phyloP scores from a whole-genome alignment of 1,284 basidiomycete species.

The Cutaneotrichosporon sp. region DNA sequence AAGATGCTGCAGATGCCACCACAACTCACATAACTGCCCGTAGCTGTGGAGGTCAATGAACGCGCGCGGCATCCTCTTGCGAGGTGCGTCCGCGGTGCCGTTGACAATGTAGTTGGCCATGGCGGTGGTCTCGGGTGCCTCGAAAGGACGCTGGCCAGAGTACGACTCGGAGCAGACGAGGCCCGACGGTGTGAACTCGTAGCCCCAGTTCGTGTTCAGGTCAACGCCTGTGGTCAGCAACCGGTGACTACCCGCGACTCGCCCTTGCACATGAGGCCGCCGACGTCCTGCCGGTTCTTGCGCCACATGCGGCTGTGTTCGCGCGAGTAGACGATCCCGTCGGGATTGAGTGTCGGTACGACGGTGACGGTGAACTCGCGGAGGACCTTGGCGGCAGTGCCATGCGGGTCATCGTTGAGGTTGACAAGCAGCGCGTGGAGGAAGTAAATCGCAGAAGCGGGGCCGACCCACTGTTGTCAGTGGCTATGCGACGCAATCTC shows the following conservation, averaged over 20 bases:
- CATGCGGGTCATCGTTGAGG: conserved; percentile 49
- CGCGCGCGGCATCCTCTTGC: conserved; percentile 47
- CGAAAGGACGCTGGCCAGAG: conserved; percentile 68
- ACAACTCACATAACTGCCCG: conserved; percentile 71
- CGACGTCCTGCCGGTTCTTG: conserved; percentile 68
- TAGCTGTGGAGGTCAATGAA: conserved; percentile 79
- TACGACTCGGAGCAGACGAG: conserved; percentile 66
- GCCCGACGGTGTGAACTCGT: conserved; percentile 45
- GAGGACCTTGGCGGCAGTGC: conserved; percentile 55
- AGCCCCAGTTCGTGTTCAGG: conserved; percentile 72
- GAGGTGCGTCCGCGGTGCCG: conserved; percentile 25
- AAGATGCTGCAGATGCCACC: background rate
- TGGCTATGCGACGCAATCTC: background rate
- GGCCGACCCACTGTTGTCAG: conserved; percentile 69
- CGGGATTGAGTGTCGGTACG: conserved; percentile 76
- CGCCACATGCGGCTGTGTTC: conserved; percentile 73
- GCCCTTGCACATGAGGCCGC: conserved; percentile 51
- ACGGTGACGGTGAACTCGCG: conserved; percentile 69
- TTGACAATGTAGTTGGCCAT: conserved; percentile 68
- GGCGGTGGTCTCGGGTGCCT: conserved; percentile 71
- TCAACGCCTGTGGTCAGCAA: conserved; percentile 64
- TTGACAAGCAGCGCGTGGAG: conserved; percentile 66
- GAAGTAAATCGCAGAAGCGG: conserved; percentile 70
- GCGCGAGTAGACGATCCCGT: conserved; percentile 72
- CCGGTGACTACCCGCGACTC: conserved; percentile 13